These are phyloP conservation scores for Nemania diffusa DNA, from an alignment of 2,329 filamentous ascomycete species.

Conservation along the genomic window DNA sequence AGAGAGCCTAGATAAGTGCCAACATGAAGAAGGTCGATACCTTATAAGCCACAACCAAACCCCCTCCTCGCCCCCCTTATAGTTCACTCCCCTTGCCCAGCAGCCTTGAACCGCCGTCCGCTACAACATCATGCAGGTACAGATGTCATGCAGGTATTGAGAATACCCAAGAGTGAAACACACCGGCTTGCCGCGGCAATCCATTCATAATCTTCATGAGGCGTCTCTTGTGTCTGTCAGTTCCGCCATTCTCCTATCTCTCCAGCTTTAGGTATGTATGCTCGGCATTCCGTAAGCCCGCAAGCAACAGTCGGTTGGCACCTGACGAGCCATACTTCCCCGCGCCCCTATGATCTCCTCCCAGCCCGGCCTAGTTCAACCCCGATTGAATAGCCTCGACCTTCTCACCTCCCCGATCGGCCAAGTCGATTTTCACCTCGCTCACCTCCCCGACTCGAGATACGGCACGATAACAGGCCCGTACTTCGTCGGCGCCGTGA, in stretches of 20 bases:
- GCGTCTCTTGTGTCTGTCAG: not conserved
- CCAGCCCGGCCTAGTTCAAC: too few relatives aligned
- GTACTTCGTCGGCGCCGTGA: constrained; percentile 89
- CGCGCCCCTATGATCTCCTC: too few relatives aligned
- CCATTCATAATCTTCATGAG: not conserved
- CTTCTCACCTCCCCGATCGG: too few relatives aligned
- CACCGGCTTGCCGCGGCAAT: not conserved
- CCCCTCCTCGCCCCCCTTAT: not conserved
- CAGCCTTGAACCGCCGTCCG: not conserved
- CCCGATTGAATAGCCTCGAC: too few relatives aligned
- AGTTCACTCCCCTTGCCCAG: not conserved
- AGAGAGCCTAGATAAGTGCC: not conserved
- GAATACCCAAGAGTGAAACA: not conserved
- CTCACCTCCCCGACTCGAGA: constrained; percentile 75
- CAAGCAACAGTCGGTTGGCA: not conserved
- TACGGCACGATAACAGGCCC: constrained; percentile 95
- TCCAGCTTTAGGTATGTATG: not conserved
- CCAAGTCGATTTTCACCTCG: not conserved
- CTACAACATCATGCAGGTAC: not conserved
- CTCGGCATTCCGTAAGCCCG: not conserved
- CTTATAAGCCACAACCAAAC: not conserved
- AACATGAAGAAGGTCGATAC: not conserved
- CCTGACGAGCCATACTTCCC: too few relatives aligned
- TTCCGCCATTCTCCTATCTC: not conserved
- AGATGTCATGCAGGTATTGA: not conserved